Conservation (phyloP, 2,329 filamentous ascomycete species). For the Cytospora chrysosperma region DNA sequence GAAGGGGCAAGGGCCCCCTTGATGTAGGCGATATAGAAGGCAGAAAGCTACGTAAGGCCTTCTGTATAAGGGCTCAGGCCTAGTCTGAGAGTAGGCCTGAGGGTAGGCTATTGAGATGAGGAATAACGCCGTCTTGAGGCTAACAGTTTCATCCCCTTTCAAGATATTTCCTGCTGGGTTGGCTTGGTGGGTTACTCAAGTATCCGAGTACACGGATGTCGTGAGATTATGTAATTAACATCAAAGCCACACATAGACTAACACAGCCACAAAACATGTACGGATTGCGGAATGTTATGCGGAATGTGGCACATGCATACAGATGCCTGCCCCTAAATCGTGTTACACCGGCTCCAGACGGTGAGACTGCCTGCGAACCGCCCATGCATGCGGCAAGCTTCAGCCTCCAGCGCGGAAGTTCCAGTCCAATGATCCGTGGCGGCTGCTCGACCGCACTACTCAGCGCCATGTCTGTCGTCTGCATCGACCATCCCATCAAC, state of each 20-base stretch:
- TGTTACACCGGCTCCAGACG: background rate
- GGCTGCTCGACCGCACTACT: background rate
- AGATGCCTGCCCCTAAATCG: background rate
- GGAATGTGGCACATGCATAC: background rate
- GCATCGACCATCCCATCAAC: background rate
- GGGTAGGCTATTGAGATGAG: too few species aligned
- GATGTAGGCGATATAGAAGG: too few species aligned
- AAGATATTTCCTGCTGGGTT: too few species aligned
- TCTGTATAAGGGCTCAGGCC: too few species aligned
- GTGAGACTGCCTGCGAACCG: background rate
- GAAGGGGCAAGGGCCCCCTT: too few species aligned
- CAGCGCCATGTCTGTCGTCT: background rate
- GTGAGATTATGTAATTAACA: background rate
- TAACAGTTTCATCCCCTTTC: too few species aligned
- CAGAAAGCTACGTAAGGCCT: too few species aligned
- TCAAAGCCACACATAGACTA: background rate
- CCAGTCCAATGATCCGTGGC: constrained; percentile 5
- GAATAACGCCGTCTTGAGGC: too few species aligned
- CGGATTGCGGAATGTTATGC: background rate
- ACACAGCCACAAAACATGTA: background rate
- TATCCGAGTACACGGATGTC: too few species aligned
- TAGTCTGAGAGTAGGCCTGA: too few species aligned
- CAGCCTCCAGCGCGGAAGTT: constrained; percentile 1
- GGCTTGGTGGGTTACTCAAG: too few species aligned
- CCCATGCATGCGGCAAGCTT: constrained; percentile 8